Conservation (phyloP, 1,284 basidiomycete genomes). For the Rhizoctonia solani region DNA sequence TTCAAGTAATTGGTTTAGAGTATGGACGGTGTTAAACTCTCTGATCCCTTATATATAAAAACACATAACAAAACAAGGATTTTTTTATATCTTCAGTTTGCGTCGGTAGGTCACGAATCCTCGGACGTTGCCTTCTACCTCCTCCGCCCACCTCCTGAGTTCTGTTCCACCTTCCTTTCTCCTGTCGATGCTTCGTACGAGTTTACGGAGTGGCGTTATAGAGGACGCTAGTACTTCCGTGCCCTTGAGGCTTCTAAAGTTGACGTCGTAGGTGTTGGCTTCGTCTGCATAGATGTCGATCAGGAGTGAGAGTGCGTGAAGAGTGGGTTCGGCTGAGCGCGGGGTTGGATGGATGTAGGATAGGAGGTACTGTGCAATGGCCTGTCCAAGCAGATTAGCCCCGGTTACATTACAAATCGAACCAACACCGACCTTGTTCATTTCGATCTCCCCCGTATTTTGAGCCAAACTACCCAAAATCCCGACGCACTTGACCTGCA, state of each 20-base stretch:
- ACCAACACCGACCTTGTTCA: constrained; percentile 63
- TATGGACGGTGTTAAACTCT: constrained; percentile 9
- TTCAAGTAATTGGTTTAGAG: constrained; percentile 20
- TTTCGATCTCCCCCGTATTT: constrained; percentile 62
- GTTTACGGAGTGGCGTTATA: constrained; percentile 62
- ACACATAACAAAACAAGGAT: too few relatives aligned
- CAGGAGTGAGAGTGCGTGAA: constrained; percentile 83
- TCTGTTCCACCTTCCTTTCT: constrained; percentile 57
- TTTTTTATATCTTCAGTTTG: constrained; percentile 50
- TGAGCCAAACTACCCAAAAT: constrained; percentile 81
- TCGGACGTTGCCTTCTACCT: constrained; percentile 78
- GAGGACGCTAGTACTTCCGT: constrained; percentile 56
- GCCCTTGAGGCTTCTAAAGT: constrained; percentile 69
- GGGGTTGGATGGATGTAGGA: constrained; percentile 54
- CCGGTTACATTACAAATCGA: not conserved
- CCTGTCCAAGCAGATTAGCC: constrained; percentile 47
- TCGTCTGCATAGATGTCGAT: constrained; percentile 98
- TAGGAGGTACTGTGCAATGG: constrained; percentile 70
- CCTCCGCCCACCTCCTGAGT: constrained; percentile 63
- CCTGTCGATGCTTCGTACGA: constrained; percentile 62
- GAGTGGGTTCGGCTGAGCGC: constrained; percentile 65
- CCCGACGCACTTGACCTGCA: constrained; percentile 79
- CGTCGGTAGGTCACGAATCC: constrained; percentile 89
- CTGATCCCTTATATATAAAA: too few relatives aligned
- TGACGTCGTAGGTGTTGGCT: constrained; percentile 74